Conservation (phyloP, 2,329 filamentous ascomycete species). For the Mycosphaerelloides madeirae region DNA sequence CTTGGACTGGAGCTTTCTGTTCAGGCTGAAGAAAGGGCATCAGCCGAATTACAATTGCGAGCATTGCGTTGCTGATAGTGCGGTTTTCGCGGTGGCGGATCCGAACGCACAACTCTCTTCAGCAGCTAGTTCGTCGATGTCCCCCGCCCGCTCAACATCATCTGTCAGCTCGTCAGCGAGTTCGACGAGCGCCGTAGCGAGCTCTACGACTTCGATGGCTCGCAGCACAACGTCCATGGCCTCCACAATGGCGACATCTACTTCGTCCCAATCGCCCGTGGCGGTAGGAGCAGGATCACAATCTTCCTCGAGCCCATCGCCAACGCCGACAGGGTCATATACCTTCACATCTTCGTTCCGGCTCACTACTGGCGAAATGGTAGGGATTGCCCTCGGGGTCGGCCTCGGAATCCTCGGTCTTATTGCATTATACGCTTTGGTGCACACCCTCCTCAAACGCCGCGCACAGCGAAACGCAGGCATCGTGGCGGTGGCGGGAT, state of each 20-base stretch:
- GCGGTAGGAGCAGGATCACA: background rate
- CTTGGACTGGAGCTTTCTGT: slow-evolving; percentile 7
- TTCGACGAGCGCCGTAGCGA: background rate
- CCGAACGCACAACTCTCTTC: background rate
- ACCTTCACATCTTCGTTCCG: too few species aligned
- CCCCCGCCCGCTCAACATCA: background rate
- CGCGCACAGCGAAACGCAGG: too few species aligned
- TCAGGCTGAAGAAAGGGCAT: slow-evolving; percentile 18
- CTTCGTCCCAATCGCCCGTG: background rate
- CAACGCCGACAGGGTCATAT: background rate
- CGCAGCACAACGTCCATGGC: background rate
- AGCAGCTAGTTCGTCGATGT: background rate
- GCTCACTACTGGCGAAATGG: background rate
- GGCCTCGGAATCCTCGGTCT: slow-evolving; percentile 2
- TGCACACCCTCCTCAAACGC: too few species aligned
- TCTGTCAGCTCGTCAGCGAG: background rate
- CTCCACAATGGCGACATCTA: background rate
- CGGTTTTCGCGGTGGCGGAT: slow-evolving; percentile 5
- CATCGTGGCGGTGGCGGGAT: too few species aligned
- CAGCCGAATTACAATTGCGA: slow-evolving; percentile 11
- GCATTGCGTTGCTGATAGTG: slow-evolving; percentile 9
- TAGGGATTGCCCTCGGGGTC: slow-evolving; percentile 6
- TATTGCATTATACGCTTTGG: too few species aligned
- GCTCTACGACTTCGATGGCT: background rate
- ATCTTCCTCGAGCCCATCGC: background rate